Conservation (phyloP, 2,329 filamentous ascomycete genomes). For the Fusarium annulatum region DNA sequence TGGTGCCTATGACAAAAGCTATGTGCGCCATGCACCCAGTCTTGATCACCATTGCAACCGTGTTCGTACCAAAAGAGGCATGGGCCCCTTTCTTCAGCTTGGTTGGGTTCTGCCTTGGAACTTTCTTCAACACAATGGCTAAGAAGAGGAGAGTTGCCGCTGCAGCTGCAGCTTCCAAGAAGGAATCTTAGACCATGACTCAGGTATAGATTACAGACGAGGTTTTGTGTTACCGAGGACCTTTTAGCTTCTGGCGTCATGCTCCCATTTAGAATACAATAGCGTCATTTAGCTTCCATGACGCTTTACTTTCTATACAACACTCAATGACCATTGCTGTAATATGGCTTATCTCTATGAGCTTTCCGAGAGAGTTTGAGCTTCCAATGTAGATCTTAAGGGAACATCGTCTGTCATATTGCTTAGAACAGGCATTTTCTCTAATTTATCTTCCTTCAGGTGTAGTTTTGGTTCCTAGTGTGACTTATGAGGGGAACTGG, state of each 20-base stretch:
- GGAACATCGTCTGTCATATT: too few species aligned
- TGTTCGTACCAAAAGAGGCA: constrained; percentile 2
- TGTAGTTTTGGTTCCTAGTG: background rate
- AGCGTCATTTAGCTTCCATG: background rate
- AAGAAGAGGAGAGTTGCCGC: constrained; percentile 15
- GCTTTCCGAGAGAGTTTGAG: rapidly evolving
- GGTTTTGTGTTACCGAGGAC: background rate
- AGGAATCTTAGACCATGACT: background rate
- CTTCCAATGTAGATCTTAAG: background rate
- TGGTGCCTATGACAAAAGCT: constrained; percentile 18
- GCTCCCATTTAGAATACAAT: background rate
- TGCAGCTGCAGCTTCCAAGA: constrained; percentile 37
- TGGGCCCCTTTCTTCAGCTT: constrained; percentile 15
- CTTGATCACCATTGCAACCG: constrained; percentile 1
- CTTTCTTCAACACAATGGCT: constrained; percentile 12
- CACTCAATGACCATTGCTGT: background rate
- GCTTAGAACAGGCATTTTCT: background rate
- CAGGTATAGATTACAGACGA: background rate
- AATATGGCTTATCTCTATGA: background rate
- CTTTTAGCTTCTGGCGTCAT: background rate
- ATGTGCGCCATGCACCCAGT: constrained; percentile 17
- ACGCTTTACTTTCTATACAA: background rate
- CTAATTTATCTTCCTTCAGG: too few species aligned
- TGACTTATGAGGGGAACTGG: background rate
- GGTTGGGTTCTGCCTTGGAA: constrained; percentile 11